phyloP scores from a whole-genome alignment of 768 basidiomycete species.

The Lactarius vividus region DNA sequence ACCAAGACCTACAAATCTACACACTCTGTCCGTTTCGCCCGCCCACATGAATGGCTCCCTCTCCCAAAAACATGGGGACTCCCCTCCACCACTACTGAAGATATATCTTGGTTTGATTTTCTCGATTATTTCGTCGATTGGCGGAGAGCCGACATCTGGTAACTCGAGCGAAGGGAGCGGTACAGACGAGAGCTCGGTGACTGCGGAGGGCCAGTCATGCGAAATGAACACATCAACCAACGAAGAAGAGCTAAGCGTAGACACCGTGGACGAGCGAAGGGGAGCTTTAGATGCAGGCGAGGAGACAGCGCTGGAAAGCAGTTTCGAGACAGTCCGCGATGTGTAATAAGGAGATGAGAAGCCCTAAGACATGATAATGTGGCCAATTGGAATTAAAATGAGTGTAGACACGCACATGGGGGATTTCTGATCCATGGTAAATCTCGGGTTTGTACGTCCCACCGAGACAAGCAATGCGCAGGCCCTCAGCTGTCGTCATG shows the following conservation, averaged over 20 bases:
- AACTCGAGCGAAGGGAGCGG: slow-evolving; percentile 46
- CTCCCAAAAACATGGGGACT: slow-evolving; percentile 88
- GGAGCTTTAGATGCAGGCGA: slow-evolving; percentile 47
- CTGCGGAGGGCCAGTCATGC: slow-evolving; percentile 68
- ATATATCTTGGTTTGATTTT: slow-evolving; percentile 84
- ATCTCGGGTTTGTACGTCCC: slow-evolving; percentile 67
- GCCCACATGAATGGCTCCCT: slow-evolving; percentile 89
- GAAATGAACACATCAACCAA: slow-evolving; percentile 80
- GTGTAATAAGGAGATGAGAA: slow-evolving; percentile 77
- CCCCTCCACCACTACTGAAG: slow-evolving; percentile 65
- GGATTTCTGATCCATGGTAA: slow-evolving; percentile 56
- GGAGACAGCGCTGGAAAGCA: slow-evolving; percentile 66
- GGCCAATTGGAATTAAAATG: slow-evolving; percentile 53
- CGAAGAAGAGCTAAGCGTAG: slow-evolving; percentile 57
- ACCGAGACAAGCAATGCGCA: slow-evolving; percentile 84
- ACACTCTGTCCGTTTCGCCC: slow-evolving; percentile 61
- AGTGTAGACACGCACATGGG: slow-evolving; percentile 50
- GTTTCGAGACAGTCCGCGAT: slow-evolving; percentile 62
- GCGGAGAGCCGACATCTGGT: slow-evolving; percentile 45
- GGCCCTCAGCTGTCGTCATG: slow-evolving; percentile 72
- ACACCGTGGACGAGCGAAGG: slow-evolving; percentile 66
- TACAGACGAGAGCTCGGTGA: slow-evolving; percentile 59
- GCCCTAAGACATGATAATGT: slow-evolving; percentile 44
- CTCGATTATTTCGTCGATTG: slow-evolving; percentile 62
- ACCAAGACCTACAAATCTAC: slow-evolving; percentile 84